Evolutionary conservation across 139 green algal species (phyloP), one percentile per base, ranked within the genome.

Genomic region (Picochlorum sp.): DNA sequence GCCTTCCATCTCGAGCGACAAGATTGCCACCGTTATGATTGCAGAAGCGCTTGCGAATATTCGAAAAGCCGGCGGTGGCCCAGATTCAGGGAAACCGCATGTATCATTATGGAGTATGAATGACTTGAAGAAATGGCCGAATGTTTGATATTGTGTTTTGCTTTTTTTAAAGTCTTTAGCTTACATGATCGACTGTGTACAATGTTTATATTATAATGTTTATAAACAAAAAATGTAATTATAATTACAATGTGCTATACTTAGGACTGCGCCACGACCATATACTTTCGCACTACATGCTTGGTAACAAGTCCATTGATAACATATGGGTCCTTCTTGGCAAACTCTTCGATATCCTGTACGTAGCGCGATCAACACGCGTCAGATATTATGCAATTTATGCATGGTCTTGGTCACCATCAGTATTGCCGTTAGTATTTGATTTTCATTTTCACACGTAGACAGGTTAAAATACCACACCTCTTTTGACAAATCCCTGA

Each of bases 301-400:
- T 43, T 52, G 6, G 77, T 59, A 36, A 91, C 78, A 16, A 91
- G 64, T 1, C 75, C 75, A 33, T 76, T 78, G 39, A 81, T 62
- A 14, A 89, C 70, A 50, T 93, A 93, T 1, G 81, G 70, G 44
- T 90, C 82, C n/a, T 53, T 58, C 35, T 74, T 55, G 7, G 85
- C 84, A 70, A 87, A 93, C 13, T 59, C 65, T 57, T 88, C 70
- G 13, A 91, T 80, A 10, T 93, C 84, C n/a, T n/a, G n/a, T n/a
- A n/a, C 54, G 85, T 61, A 37, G 43, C 33, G n/a, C n/a, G n/a
- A n/a, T n/a, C n/a, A n/a, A n/a, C n/a, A n/a, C n/a, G n/a, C n/a
- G n/a, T n/a, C n/a, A n/a, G n/a, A 32, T 28, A 31, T 41, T 22
- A 52, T 47, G 18, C 20, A 28, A 20, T 55, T 50, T 25, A 50